Evolutionary conservation across 768 basidiomycete genomes (phyloP).

Genomic region (Peribolospora kevripleyi): DNA sequence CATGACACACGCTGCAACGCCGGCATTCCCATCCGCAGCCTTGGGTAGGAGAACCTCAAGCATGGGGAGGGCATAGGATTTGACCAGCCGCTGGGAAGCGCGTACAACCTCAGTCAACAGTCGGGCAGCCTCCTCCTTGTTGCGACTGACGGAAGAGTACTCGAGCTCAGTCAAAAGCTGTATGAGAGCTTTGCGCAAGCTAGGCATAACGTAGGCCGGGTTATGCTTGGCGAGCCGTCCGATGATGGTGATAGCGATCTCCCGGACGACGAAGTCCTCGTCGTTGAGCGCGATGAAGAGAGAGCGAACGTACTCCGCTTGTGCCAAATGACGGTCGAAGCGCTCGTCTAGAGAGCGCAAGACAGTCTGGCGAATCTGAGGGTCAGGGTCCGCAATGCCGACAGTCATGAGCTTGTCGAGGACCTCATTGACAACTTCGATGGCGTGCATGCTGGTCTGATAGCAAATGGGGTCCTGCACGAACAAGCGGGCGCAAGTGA

Average conservation of each 20-base stretch:
- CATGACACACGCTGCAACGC: constrained; percentile 74
- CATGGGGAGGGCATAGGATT: constrained; percentile 84
- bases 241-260: constrained; percentile 70
- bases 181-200: constrained; percentile 77
- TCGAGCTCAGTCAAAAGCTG: constrained; percentile 90
- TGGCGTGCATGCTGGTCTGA: constrained; percentile 83
- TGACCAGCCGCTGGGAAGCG: constrained; percentile 79
- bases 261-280: constrained; percentile 78
- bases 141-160: constrained; percentile 42
- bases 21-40: constrained; percentile 57
- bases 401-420: constrained; percentile 85
- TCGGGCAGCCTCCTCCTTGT: constrained; percentile 65
- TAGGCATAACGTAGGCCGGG: constrained; percentile 97
- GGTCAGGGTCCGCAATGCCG: constrained; percentile 54
- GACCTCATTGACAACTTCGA: constrained; percentile 94
- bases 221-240: constrained; percentile 85
- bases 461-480: constrained; percentile 86
- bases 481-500: constrained; percentile 77
- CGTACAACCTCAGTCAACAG: constrained; percentile 69
- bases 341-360: constrained; percentile 66
- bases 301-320: constrained; percentile 93
- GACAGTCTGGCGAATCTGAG: constrained; percentile 62
- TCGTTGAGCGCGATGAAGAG: constrained; percentile 94
- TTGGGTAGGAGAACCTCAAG: constrained; percentile 76
- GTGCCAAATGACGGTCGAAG: constrained; percentile 89